phyloP scores from a whole-genome alignment of 345 rosid species.

The Litchi chinensis region DNA sequence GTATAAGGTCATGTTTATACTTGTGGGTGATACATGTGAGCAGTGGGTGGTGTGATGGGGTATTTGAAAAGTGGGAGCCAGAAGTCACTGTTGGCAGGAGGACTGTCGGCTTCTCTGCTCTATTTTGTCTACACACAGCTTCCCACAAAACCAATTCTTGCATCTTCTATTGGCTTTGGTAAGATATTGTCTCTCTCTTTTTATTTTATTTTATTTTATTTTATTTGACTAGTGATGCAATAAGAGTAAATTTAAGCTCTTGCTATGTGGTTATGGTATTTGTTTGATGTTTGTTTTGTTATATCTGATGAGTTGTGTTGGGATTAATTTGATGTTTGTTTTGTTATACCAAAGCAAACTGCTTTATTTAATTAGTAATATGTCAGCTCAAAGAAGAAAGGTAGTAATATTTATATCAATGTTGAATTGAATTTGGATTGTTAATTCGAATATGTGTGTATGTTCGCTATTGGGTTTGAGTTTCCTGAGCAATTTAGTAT shows the following conservation, averaged over 20 bases:
- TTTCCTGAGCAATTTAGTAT: neutral
- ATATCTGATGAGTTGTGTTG: neutral
- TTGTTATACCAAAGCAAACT: neutral
- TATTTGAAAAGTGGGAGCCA: slow-evolving; percentile 86
- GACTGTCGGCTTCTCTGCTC: slow-evolving; percentile 64
- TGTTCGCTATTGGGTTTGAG: neutral
- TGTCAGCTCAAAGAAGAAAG: neutral
- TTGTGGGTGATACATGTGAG: slow-evolving; percentile 10
- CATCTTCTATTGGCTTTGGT: slow-evolving; percentile 88
- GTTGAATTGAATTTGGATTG: neutral
- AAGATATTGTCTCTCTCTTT: slow-evolving; percentile 17
- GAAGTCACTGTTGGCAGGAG: slow-evolving; percentile 81
- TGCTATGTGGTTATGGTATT: neutral
- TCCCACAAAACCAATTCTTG: slow-evolving; percentile 69
- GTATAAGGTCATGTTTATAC: neutral
- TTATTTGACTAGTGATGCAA: neutral
- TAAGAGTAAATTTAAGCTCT: slow-evolving; percentile 1
- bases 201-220: neutral
- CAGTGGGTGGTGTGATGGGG: slow-evolving; percentile 92
- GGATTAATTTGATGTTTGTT: neutral
- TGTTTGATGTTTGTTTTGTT: neutral
- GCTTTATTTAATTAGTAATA: too few relatives aligned
- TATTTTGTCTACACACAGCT: slow-evolving; percentile 73
- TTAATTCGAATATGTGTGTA: neutral
- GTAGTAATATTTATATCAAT: neutral